Conservation (phyloP, 2,329 filamentous ascomycete species). For the Cordyceps tenuipes region DNA sequence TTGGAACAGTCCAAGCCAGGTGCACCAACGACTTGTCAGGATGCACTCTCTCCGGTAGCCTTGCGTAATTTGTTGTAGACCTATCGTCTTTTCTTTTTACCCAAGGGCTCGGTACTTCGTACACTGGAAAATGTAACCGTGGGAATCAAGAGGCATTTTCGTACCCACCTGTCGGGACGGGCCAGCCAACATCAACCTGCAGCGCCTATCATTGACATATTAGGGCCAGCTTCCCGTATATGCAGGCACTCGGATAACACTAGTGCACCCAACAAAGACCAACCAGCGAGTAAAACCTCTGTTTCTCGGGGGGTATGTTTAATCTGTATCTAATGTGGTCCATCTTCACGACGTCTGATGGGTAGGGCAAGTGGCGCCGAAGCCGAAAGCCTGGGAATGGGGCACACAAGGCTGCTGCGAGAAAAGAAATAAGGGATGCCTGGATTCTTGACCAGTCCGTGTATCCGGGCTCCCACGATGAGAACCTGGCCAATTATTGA, state of each 20-base stretch:
- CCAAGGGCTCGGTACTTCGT: background rate
- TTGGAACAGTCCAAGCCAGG: background rate
- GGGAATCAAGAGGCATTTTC: background rate
- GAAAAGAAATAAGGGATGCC: background rate
- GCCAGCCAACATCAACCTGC: background rate
- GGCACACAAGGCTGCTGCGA: background rate
- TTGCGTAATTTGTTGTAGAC: background rate
- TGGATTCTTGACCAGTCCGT: background rate
- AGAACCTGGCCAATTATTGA: background rate
- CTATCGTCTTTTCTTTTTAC: too few species aligned
- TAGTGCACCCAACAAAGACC: background rate
- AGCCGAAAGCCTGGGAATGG: background rate
- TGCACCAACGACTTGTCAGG: too few species aligned
- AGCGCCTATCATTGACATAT: background rate
- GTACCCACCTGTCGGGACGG: background rate
- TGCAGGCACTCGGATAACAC: background rate
- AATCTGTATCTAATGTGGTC: background rate
- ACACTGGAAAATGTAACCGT: background rate
- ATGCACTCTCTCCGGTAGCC: too few species aligned
- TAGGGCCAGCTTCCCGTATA: background rate
- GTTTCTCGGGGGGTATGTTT: background rate
- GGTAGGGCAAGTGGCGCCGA: background rate
- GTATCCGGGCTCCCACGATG: background rate
- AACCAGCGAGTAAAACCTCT: background rate
- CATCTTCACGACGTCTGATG: background rate